phyloP scores from a whole-genome alignment of 768 basidiomycete species.

The Phaeotremella fagi region DNA sequence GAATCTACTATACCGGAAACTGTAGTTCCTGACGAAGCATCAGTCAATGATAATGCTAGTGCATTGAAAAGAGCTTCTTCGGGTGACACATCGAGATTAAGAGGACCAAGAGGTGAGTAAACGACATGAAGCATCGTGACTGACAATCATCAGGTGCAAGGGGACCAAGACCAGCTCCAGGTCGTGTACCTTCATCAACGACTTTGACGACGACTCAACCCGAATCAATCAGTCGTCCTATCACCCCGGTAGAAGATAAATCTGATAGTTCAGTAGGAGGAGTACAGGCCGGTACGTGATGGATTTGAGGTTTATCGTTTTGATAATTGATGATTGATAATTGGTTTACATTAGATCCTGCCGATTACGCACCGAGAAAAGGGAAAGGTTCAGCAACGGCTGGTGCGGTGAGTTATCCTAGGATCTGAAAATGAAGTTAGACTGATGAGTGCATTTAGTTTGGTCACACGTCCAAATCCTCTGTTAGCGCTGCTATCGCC shows the following conservation, averaged over 20 bases:
- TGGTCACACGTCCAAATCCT: conserved; percentile 18
- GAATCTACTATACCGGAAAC: neutral
- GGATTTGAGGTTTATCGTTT: too few species aligned
- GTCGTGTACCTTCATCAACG: too few species aligned
- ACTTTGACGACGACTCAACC: too few species aligned
- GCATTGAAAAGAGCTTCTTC: conserved; percentile 29
- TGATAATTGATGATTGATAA: too few species aligned
- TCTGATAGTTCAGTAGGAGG: neutral
- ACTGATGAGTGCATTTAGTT: too few species aligned
- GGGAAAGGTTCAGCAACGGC: conserved; percentile 8
- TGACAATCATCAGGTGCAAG: conserved; percentile 22
- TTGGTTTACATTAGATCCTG: neutral
- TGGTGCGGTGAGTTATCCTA: conserved; percentile 5
- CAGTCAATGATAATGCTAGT: conserved; percentile 1
- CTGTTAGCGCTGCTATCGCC: conserved; percentile 25
- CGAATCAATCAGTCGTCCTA: too few species aligned
- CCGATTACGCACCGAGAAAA: conserved; percentile 10
- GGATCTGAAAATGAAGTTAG: too few species aligned
- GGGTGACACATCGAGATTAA: conserved; percentile 27
- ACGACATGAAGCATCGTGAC: too few species aligned
- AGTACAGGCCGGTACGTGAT: too few species aligned
- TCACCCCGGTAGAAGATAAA: too few species aligned
- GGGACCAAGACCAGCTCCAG: conserved; percentile 33
- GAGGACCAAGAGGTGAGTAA: conserved; percentile 36
- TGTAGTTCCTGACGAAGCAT: neutral